Base-by-base conservation (phyloP, 163 green algal species). In the Scenedesmus sp. region DNA sequence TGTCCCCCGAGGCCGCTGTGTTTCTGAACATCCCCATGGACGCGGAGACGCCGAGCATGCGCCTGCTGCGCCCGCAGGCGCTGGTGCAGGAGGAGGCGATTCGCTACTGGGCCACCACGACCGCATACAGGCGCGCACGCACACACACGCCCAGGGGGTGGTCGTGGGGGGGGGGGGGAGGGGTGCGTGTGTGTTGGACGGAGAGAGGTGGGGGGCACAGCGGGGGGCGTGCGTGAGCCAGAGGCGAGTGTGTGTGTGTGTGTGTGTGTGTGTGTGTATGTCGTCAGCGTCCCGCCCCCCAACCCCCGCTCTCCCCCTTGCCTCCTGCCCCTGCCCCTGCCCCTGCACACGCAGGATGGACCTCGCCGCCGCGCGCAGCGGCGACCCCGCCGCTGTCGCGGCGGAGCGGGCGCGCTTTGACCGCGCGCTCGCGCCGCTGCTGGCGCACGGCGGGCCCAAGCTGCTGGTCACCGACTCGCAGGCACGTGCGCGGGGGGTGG, bases 41-140 rank as follows among this genome's bases (percentile, higher is more conserved):
- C 66, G 88, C 87, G 15, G 88, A 93, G 80, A 92, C 88, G 17
- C 87, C 87, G 20, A 83, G 67, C 42, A 86, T 85, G 78, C 75
- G 88, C 60, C 87, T 93, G 83, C 83, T 93, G 82, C 63, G 87
- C 20, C 88, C 88, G 4, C 87, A 92, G 83, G 88, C 88, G 13
- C 72, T 90, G 66, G 83, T 91, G 48, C 87, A 91, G 78, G 87
- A 93, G 70, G 88, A 93, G 81, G 87, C 85, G 24, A 88, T 92
- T 24, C 78, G 88, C 20, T 66, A 85, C 72, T 92, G 84, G 80
- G 75, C 75, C 36, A 82, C 63, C 36, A 82, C 75, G 20, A 82
- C 75, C n/a, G 75, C 75, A 3, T 82, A 80, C 72, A 63, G 69
- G 69, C 65, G 36, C 6, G 62, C 39, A 47, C 7, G 7, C 7